phyloP scores from a whole-genome alignment of 176 grass and related monocot genomes.

The Musa troglodytarum region DNA sequence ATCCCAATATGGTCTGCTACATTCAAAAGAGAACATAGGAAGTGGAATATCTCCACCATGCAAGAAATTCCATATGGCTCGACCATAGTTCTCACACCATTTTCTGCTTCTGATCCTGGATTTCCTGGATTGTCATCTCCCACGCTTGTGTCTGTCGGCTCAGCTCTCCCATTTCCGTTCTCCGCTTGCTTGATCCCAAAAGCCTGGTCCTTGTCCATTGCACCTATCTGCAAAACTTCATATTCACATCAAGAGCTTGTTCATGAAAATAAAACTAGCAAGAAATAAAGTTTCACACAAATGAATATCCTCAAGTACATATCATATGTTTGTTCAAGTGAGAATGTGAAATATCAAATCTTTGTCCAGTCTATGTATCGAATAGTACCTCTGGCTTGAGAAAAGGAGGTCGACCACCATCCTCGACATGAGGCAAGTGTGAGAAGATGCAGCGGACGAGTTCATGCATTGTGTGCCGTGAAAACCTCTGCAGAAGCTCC shows the following conservation, averaged over 20 bases:
- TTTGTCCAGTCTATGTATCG: slow-evolving; percentile 12
- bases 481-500: slow-evolving; percentile 88
- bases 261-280: slow-evolving; percentile 16
- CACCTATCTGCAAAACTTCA: slow-evolving; percentile 36
- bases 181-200: slow-evolving; percentile 32
- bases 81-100: slow-evolving; percentile 35
- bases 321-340: neutral
- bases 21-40: slow-evolving; percentile 92
- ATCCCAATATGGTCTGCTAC: slow-evolving; percentile 75
- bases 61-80: slow-evolving; percentile 71
- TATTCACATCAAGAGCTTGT: slow-evolving; percentile 14
- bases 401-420: neutral
- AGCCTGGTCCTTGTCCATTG: slow-evolving; percentile 36
- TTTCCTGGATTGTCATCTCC: slow-evolving; percentile 20
- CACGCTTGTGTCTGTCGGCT: slow-evolving; percentile 32
- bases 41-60: slow-evolving; percentile 94
- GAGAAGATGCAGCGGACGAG: slow-evolving; percentile 69
- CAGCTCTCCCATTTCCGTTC: slow-evolving; percentile 50
- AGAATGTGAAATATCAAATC: neutral
- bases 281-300: neutral
- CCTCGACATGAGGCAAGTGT: slow-evolving; percentile 39
- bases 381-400: slow-evolving; percentile 9
- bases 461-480: slow-evolving; percentile 96
- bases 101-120: slow-evolving; percentile 5
- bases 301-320: neutral